Base-by-base conservation (phyloP, 225 moss, liverwort and hornwort genomes). In the Marchantia polymorpha region DNA sequence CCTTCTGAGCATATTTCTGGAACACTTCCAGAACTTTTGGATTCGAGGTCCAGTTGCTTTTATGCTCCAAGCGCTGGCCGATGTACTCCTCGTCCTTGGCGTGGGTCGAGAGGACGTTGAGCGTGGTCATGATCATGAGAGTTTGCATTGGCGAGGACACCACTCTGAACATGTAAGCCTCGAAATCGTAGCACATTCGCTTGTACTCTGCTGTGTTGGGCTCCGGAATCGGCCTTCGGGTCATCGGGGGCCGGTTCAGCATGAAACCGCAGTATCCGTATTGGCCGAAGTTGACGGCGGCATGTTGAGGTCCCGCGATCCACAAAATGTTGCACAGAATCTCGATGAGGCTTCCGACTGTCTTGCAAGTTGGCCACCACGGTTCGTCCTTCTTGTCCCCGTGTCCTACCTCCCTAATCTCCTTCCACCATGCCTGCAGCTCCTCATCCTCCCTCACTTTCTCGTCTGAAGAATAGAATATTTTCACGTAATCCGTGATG, bases 271-370 rank as follows among this genome's bases (percentile, higher is more conserved):
- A 7, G 79, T 93, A 95, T 0, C 81, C 71, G 55, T 90, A 95
- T 60, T 93, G 93, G 2, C 95, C 92, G 58, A 92, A 95, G 71
- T 95, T 93, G n/a, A 88, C 86, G 1, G 91, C 86, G 0, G 95
- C 95, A 55, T 95, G 95, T 52, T 87, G 88, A 63, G 85, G 89
- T n/a, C 87, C 93, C 8, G 87, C 92, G 10, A 94, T 75, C 92
- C 92, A 94, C 3, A 85, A 74, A 19, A 90, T 89, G 46, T 87
- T 91, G 10, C 92, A 89, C 64, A 95, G 52, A 0, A 87, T 78
- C 17, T 87, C 82, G 0, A 58, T 82, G 20, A 94, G 84, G 15
- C 55, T 72, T 7, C 78, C 81, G 13, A 84, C 69, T 20, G 83
- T 81, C 81, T 84, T 10, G 22, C 92, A 70, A 29, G 56, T 29